Percentiles rank a stretch among this genome's conserved stretches.
Evolutionary conservation across 139 green algal species (phyloP).

Genomic region (Desmodesmus armatus): DNA sequence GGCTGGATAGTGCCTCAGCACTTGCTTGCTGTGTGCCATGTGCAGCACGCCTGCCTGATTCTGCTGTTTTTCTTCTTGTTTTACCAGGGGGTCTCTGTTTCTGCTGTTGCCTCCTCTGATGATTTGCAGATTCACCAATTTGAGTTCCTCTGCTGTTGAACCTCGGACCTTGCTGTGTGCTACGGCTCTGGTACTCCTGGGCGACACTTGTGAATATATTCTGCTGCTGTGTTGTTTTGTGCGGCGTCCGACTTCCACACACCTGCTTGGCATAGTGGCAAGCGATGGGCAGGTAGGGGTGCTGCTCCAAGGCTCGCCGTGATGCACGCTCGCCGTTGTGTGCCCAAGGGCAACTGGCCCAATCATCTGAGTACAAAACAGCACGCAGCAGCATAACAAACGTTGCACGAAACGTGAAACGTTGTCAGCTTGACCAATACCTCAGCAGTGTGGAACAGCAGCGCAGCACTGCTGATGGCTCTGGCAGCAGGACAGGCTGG

Average conservation of each 20-base stretch:
- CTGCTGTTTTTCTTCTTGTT: neutral
- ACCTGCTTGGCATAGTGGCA: conserved; percentile 27
- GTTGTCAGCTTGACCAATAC: no score
- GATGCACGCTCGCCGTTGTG: conserved; percentile 19
- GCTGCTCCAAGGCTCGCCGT: neutral
- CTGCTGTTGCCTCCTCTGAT: neutral
- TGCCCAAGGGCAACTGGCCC: conserved; percentile 7
- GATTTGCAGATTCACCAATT: no score
- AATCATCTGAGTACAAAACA: no score
- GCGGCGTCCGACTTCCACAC: neutral
- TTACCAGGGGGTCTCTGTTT: neutral
- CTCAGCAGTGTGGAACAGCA: no score
- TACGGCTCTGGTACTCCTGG: neutral
- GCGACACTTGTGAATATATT: neutral
- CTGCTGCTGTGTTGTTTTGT: neutral
- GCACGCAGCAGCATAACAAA: no score
- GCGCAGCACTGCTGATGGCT: no score
- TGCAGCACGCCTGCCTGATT: neutral
- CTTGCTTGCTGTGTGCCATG: conserved; percentile 8
- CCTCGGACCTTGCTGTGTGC: neutral
- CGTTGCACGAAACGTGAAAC: no score
- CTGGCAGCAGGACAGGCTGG: no score
- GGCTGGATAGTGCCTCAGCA: no score
- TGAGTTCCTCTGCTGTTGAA: no score
- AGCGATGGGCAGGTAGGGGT: conserved; percentile 20